Conservation (phyloP, 2,329 filamentous ascomycete genomes). For the Colletotrichum zoysiae region DNA sequence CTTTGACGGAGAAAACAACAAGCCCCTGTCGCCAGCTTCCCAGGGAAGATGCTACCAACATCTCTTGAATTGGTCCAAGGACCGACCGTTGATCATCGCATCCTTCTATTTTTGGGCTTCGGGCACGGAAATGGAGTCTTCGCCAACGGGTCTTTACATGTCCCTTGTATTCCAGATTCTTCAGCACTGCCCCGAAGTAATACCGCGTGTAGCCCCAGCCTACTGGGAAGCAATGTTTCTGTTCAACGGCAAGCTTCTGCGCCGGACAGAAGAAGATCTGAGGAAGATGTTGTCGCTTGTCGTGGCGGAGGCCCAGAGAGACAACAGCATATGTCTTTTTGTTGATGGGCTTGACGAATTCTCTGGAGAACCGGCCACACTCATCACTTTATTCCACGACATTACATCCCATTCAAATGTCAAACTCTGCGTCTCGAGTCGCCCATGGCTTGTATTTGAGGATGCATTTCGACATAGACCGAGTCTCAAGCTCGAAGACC, state of each 20-base stretch:
- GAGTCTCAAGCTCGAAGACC: constrained; percentile 38
- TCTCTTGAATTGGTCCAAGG: background rate
- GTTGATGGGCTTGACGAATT: constrained; percentile 48
- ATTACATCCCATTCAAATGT: constrained; percentile 32
- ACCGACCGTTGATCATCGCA: background rate
- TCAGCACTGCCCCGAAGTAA: background rate
- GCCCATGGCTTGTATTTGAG: constrained; percentile 46
- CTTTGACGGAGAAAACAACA: constrained; percentile 28
- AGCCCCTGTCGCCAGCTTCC: background rate
- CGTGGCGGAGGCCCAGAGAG: background rate
- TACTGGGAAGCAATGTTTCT: constrained; percentile 11
- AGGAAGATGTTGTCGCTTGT: background rate
- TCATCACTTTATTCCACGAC: constrained; percentile 24
- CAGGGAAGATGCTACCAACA: background rate
- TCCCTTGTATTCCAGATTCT: constrained; percentile 2
- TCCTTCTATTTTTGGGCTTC: constrained; percentile 24
- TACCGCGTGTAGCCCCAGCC: background rate
- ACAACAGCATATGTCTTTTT: constrained; percentile 42
- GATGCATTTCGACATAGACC: constrained; percentile 33
- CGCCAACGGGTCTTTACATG: background rate
- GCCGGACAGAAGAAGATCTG: background rate
- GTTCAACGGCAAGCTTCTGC: background rate
- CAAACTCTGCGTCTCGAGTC: constrained; percentile 50
- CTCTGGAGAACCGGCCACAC: constrained; percentile 27
- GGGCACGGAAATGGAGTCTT: background rate